Percentiles rank a stretch among this genome's conserved stretches.
These are phyloP conservation scores for Babjeviella inositovora DNA, from an alignment of 805 yeast genomes.

Conservation along the genomic window DNA sequence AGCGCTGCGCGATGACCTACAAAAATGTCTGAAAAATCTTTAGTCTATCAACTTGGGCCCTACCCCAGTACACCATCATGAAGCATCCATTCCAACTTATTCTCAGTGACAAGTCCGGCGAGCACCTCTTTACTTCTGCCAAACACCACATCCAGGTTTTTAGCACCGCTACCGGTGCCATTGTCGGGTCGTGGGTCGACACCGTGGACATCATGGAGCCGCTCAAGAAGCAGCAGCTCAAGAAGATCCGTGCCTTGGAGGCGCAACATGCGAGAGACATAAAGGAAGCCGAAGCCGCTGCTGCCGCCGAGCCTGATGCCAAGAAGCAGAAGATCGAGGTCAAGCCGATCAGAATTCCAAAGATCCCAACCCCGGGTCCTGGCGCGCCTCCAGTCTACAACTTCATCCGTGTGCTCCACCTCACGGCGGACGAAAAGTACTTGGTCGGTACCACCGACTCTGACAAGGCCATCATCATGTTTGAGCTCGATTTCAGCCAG, in stretches of 20 bases:
- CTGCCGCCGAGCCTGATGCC: slow-evolving; percentile 9
- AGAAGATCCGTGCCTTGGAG: no score
- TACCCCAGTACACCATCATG: no score
- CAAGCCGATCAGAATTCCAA: slow-evolving; percentile 18
- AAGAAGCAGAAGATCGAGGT: slow-evolving; percentile 14
- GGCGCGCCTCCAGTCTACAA: slow-evolving; percentile 57
- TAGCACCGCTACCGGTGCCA: slow-evolving; percentile 16
- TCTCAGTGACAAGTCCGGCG: slow-evolving; percentile 23
- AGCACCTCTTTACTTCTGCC: slow-evolving; percentile 34
- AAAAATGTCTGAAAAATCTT: no score
- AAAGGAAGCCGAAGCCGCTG: slow-evolving; percentile 8
- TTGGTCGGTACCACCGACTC: slow-evolving; percentile 65
- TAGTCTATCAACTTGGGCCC: no score
- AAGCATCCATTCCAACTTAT: slow-evolving; percentile 62
- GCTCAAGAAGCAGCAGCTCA: slow-evolving; percentile 5
- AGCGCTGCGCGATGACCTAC: no score
- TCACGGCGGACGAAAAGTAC: slow-evolving; percentile 34
- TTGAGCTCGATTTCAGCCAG: slow-evolving; percentile 14
- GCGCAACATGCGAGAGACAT: slow-evolving; percentile 3
- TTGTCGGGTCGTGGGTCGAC: slow-evolving; percentile 52
- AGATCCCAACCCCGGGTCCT: slow-evolving; percentile 45
- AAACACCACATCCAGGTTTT: slow-evolving; percentile 46
- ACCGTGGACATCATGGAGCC: slow-evolving; percentile 22
- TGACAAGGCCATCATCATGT: slow-evolving; percentile 65
- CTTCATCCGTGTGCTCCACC: slow-evolving; percentile 45